Evolutionary conservation across 2,329 filamentous ascomycete species (phyloP).

Genomic region (Fusarium dlaminii): DNA sequence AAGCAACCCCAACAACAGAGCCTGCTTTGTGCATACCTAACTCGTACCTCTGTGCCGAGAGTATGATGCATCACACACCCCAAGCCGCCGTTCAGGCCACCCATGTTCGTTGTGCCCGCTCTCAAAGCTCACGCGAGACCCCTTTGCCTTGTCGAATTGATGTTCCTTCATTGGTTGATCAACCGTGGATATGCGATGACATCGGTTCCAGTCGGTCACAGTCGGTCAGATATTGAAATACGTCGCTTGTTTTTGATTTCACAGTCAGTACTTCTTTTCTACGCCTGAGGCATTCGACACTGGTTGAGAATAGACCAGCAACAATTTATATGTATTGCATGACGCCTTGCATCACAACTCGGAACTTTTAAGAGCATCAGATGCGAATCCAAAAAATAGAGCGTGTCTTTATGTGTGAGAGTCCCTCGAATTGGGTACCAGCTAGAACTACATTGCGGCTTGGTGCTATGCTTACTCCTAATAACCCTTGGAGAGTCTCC

Average conservation of each 20-base stretch:
- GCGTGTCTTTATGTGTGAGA: neutral
- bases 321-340: neutral
- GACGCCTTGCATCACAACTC: neutral
- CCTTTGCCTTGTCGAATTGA: neutral
- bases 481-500: neutral
- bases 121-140: neutral
- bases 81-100: neutral
- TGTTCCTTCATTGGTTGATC: neutral
- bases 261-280: neutral
- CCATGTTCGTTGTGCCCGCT: too few species aligned
- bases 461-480: neutral
- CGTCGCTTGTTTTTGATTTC: neutral
- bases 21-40: neutral
- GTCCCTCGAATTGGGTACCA: neutral
- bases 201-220: neutral
- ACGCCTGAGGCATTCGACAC: neutral
- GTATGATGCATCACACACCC: neutral
- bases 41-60: too few species aligned
- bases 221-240: neutral
- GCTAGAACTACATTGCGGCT: neutral
- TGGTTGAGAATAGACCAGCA: neutral
- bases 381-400: neutral
- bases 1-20: neutral
- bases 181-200: neutral
- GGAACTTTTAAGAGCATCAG: neutral